These are phyloP conservation scores for Datura wrightii DNA, from an alignment of 257 asterid species.

Conservation along the genomic window DNA sequence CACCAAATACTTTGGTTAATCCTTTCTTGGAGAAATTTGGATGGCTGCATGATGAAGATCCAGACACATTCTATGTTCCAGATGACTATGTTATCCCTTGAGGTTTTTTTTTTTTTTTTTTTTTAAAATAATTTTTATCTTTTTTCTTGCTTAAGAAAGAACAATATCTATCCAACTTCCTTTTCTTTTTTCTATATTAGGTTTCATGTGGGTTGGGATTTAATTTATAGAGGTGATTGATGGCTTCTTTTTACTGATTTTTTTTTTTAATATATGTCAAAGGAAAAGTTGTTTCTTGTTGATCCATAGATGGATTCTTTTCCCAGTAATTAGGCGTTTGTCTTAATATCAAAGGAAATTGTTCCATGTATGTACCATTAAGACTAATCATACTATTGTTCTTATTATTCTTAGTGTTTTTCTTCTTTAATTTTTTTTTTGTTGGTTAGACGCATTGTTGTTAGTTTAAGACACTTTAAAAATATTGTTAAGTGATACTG, in stretches of 20 bases:
- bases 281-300: background rate
- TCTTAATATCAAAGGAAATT: background rate
- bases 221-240: background rate
- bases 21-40: conserved; percentile 86
- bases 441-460: background rate
- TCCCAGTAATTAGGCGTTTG: background rate
- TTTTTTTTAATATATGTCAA: background rate
- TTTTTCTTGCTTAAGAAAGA: conserved; percentile 4
- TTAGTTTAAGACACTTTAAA: background rate
- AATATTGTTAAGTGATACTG: background rate
- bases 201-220: background rate
- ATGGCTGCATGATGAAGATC: conserved; percentile 76
- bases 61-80: conserved; percentile 55
- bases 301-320: background rate
- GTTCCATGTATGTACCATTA: conserved; percentile 8
- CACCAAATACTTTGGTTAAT: conserved; percentile 55
- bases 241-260: background rate
- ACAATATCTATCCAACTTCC: background rate
- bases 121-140: background rate
- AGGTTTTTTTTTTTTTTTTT: background rate
- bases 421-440: background rate
- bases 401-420: background rate
- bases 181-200: background rate
- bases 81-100: conserved; percentile 74
- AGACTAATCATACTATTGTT: conserved; percentile 2